Conservation (phyloP, 441 rosid species). For the Rhodomyrtus psidioides region DNA sequence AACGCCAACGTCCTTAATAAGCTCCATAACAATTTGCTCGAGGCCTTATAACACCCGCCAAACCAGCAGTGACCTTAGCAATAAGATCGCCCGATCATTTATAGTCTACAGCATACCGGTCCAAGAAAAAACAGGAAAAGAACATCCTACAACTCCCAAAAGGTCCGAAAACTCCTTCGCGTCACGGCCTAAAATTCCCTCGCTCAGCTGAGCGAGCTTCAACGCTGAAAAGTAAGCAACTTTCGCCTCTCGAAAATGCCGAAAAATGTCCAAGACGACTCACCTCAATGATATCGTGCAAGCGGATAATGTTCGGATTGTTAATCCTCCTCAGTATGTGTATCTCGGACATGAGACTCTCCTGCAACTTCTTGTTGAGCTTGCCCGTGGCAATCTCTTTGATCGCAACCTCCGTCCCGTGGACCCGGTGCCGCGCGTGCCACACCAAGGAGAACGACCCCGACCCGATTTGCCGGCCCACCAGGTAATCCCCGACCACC, state of each 20-base stretch:
- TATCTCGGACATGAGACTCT: constrained; percentile 93
- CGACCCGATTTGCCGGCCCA: constrained; percentile 83
- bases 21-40: background rate
- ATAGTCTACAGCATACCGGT: background rate
- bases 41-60: background rate
- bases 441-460: constrained; percentile 98
- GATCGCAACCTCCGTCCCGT: constrained; percentile 91
- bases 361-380: constrained; percentile 80
- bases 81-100: background rate
- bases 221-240: background rate
- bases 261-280: background rate
- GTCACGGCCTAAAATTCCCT: background rate
- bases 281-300: constrained; percentile 93
- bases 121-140: background rate
- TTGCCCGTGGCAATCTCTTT: constrained; percentile 70
- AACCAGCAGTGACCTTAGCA: background rate
- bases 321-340: constrained; percentile 57
- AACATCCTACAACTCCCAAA: background rate
- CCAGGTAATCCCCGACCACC: constrained; percentile 78
- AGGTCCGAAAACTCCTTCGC: background rate
- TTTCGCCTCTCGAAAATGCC: background rate
- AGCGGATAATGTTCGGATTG: constrained; percentile 83
- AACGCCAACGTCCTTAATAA: background rate
- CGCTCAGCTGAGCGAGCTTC: background rate
- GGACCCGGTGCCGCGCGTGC: constrained; percentile 85